phyloP scores from a whole-genome alignment of 1,284 basidiomycete genomes.

The Melampsora medusae region DNA sequence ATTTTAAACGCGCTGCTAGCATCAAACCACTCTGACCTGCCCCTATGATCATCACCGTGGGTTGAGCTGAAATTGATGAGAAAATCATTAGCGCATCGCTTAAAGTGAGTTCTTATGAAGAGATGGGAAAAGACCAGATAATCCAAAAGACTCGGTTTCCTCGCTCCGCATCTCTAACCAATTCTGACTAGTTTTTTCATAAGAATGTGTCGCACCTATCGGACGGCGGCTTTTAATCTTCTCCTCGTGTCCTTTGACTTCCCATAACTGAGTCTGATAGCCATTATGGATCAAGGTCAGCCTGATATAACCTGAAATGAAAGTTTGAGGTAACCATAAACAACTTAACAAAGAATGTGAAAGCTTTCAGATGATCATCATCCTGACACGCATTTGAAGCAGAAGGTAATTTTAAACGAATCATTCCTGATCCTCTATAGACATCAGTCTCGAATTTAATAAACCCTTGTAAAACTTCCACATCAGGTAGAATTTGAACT shows the following conservation, averaged over 20 bases:
- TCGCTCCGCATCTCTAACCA: slow-evolving; percentile 21
- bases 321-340: background rate
- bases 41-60: slow-evolving; percentile 56
- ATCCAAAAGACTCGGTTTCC: background rate
- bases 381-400: background rate
- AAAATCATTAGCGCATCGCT: background rate
- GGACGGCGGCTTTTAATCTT: slow-evolving; percentile 18
- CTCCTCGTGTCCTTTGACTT: slow-evolving; percentile 42
- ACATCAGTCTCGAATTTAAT: slow-evolving; percentile 26
- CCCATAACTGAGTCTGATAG: slow-evolving; percentile 27
- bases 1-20: slow-evolving; percentile 64
- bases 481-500: background rate
- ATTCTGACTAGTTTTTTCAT: background rate
- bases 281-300: too few relatives aligned
- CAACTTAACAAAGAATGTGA: slow-evolving; percentile 18
- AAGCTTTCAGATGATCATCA: slow-evolving; percentile 6
- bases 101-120: background rate
- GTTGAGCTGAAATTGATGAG: slow-evolving; percentile 11
- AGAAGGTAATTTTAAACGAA: background rate
- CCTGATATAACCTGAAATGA: background rate
- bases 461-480: slow-evolving; percentile 7
- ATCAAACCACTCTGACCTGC: slow-evolving; percentile 68
- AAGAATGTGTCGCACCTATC: slow-evolving; percentile 1
- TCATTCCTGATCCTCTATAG: slow-evolving; percentile 26
- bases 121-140: background rate